Percentiles rank a stretch among this genome's conserved stretches.
Conservation (phyloP, 75 land plant species). For the Picea glauca region DNA sequence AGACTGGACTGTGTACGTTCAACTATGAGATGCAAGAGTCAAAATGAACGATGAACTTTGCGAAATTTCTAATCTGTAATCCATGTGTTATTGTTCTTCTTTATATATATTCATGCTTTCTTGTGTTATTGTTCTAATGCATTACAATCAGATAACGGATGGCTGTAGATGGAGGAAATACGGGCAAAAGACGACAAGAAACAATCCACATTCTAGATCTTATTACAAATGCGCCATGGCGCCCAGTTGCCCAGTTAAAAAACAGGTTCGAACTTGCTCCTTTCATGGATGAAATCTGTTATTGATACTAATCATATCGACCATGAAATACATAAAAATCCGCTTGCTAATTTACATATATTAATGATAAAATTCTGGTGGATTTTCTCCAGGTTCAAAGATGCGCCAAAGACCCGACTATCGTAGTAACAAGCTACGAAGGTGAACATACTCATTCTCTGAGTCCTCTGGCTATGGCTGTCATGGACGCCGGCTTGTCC, state of each 20-base stretch:
- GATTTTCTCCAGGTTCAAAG: neutral
- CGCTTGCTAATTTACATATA: no score
- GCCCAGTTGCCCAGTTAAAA: constrained; percentile 21
- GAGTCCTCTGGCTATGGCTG: neutral
- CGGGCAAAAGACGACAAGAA: constrained; percentile 23
- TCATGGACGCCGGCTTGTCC: neutral
- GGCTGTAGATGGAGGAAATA: constrained; percentile 29
- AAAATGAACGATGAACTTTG: no score
- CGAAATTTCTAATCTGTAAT: no score
- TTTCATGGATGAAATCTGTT: no score
- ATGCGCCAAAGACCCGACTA: neutral
- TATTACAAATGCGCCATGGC: constrained; percentile 19
- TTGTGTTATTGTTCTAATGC: neutral
- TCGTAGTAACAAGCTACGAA: neutral
- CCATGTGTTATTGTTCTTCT: no score
- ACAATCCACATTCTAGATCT: constrained; percentile 19
- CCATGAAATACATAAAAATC: no score
- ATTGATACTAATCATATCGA: no score
- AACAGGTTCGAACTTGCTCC: constrained; percentile 11
- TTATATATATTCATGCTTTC: no score
- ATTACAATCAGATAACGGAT: constrained; percentile 6
- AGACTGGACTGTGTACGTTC: no score
- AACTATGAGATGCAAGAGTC: no score
- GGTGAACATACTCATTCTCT: constrained; percentile 4
- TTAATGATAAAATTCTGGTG: no score